phyloP scores from a whole-genome alignment of 1,284 basidiomycete species.

The Trichosporon ovoides region DNA sequence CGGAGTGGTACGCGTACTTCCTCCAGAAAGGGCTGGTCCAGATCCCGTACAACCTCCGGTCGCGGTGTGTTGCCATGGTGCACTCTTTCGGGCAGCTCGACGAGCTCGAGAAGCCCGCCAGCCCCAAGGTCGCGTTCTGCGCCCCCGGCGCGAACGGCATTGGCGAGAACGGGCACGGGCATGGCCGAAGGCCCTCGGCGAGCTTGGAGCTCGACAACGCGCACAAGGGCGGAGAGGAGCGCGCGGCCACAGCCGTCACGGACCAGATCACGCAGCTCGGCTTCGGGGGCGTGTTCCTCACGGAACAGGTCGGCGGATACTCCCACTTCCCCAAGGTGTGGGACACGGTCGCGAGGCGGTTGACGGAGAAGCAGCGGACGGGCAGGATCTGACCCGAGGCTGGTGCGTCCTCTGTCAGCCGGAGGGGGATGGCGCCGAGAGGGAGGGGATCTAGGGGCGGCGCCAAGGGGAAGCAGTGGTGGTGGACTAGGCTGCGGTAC shows the following conservation, averaged over 20 bases:
- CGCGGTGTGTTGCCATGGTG: conserved; percentile 8
- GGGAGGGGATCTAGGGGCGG: too few relatives aligned
- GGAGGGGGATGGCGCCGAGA: too few relatives aligned
- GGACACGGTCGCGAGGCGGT: not conserved
- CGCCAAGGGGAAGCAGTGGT: too few relatives aligned
- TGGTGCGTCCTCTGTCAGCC: too few relatives aligned
- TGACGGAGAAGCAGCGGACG: not conserved
- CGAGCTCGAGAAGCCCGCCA: not conserved
- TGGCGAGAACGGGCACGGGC: too few relatives aligned
- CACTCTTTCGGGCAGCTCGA: conserved; percentile 8
- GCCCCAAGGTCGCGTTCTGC: not conserved
- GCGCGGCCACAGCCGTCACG: not conserved
- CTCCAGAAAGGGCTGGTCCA: conserved; percentile 3
- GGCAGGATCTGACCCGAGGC: too few relatives aligned
- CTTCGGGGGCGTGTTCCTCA: conserved; percentile 8
- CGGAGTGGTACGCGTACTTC: conserved; percentile 6
- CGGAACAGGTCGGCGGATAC: conserved; percentile 11
- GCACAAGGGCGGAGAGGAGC: not conserved
- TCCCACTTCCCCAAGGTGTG: conserved; percentile 6
- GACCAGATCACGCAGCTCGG: conserved; percentile 6
- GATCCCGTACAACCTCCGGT: conserved; percentile 4
- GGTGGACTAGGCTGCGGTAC: too few relatives aligned
- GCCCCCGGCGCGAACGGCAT: not conserved
- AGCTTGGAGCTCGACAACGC: not conserved
- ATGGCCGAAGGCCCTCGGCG: not conserved